Evolutionary conservation across 208 protist genomes (phyloP).

Genomic region (Acanthamoeba comandoni): DNA sequence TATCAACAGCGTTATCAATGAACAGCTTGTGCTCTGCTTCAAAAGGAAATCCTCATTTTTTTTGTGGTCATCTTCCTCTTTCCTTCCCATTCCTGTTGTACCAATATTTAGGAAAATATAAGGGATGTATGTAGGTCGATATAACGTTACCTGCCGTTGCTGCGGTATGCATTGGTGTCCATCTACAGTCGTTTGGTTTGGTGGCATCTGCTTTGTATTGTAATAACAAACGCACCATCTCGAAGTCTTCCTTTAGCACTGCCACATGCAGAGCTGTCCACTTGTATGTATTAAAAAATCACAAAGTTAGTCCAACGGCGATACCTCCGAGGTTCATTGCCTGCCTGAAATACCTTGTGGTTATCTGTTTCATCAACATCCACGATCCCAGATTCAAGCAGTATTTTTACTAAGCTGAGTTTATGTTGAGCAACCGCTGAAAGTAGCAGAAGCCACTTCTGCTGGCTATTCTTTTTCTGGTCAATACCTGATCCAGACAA

Average conservation of each 20-base stretch:
- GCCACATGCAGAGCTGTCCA: slow-evolving; percentile 56
- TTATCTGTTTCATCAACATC: slow-evolving; percentile 41
- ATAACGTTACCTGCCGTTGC: too few relatives aligned
- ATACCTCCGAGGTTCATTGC: not conserved
- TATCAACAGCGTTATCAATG: too few relatives aligned
- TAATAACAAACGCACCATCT: slow-evolving; percentile 40
- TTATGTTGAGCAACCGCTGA: not conserved
- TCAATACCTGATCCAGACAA: not conserved
- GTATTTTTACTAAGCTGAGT: not conserved
- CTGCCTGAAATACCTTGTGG: slow-evolving; percentile 15
- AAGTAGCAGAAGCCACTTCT: slow-evolving; percentile 26
- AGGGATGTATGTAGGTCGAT: too few relatives aligned
- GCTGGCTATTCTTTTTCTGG: slow-evolving; percentile 19
- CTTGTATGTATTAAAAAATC: not conserved
- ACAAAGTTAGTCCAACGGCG: not conserved
- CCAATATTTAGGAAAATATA: too few relatives aligned
- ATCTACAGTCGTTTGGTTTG: too few relatives aligned
- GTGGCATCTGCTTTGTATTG: slow-evolving; percentile 55
- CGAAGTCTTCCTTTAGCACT: slow-evolving; percentile 17
- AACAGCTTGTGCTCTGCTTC: too few relatives aligned
- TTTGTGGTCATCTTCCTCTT: too few relatives aligned
- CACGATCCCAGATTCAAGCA: slow-evolving; percentile 4
- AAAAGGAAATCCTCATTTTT: too few relatives aligned
- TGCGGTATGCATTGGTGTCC: too few relatives aligned
- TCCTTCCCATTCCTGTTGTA: too few relatives aligned